Evolutionary conservation across 1,139 yeast genomes (phyloP).

Genomic region (Kurtzmaniella quercitrusa): DNA sequence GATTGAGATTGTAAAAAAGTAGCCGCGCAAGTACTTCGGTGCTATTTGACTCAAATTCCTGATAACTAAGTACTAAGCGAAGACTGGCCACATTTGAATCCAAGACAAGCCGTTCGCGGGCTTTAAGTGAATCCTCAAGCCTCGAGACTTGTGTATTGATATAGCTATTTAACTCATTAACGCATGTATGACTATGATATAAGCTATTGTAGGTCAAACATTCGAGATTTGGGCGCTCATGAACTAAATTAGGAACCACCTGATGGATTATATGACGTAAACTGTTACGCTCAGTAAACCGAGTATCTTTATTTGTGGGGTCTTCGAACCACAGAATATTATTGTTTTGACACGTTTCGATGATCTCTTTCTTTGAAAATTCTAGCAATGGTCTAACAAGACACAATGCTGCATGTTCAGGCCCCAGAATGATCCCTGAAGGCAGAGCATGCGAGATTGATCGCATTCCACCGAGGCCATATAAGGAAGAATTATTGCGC

Average conservation of each 20-base stretch:
- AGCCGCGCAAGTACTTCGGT: slow-evolving; percentile 26
- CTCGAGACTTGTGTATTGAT: slow-evolving; percentile 13
- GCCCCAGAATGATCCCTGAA: slow-evolving; percentile 12
- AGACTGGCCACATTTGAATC: slow-evolving; percentile 10
- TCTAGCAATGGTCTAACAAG: slow-evolving; percentile 53
- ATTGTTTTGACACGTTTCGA: slow-evolving; percentile 39
- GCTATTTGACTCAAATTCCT: slow-evolving; percentile 11
- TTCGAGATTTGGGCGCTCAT: slow-evolving; percentile 12
- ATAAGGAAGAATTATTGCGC: slow-evolving; percentile 49
- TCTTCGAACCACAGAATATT: slow-evolving; percentile 65
- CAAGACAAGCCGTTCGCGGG: slow-evolving; percentile 4
- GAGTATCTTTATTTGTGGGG: slow-evolving; percentile 51
- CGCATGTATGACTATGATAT: slow-evolving; percentile 13
- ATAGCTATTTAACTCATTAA: slow-evolving; percentile 12
- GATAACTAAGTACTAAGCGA: slow-evolving; percentile 6
- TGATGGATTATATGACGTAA: slow-evolving; percentile 32
- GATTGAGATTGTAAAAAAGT: slow-evolving; percentile 28
- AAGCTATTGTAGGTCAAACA: slow-evolving; percentile 14
- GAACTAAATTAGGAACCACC: slow-evolving; percentile 19
- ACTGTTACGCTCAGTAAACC: slow-evolving; percentile 54
- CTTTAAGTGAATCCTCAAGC: slow-evolving; percentile 8
- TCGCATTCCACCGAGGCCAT: slow-evolving; percentile 51
- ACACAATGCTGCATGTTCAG: slow-evolving; percentile 21
- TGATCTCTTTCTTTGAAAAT: slow-evolving; percentile 40
- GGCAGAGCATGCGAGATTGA: slow-evolving; percentile 2